phyloP scores from a whole-genome alignment of 768 basidiomycete species.

The Auricularia cornea region DNA sequence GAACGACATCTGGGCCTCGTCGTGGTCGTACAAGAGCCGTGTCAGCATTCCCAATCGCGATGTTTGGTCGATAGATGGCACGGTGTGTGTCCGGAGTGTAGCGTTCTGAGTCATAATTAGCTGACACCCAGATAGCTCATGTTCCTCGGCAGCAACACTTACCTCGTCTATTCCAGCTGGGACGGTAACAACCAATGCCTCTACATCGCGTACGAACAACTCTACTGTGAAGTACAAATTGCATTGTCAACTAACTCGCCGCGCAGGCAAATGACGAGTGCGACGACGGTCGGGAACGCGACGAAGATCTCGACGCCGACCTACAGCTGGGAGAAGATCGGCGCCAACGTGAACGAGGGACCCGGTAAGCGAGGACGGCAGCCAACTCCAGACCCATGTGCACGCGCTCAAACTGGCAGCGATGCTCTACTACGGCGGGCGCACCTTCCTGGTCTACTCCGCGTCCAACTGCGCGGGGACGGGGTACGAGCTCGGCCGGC shows the following conservation, averaged over 20 bases:
- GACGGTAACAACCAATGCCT: slow-evolving; percentile 2
- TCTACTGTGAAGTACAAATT: not conserved
- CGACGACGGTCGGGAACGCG: not conserved
- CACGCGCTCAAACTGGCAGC: not conserved
- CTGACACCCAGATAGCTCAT: not conserved
- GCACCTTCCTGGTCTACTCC: slow-evolving; percentile 5
- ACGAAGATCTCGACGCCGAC: not conserved
- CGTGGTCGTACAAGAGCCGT: slow-evolving; percentile 2
- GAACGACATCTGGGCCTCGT: slow-evolving; percentile 3
- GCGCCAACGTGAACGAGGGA: slow-evolving; percentile 3
- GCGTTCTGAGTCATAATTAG: no score
- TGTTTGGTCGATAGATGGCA: slow-evolving; percentile 4
- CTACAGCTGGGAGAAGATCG: not conserved
- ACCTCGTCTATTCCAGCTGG: slow-evolving; percentile 5
- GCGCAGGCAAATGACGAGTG: not conserved
- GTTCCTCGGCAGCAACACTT: slow-evolving; percentile 1
- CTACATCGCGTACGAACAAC: slow-evolving; percentile 4
- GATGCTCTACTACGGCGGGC: slow-evolving; percentile 3
- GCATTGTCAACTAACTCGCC: not conserved
- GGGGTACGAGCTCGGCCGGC: slow-evolving; percentile 4
- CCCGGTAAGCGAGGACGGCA: not conserved
- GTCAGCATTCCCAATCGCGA: slow-evolving; percentile 2
- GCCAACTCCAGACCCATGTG: not conserved
- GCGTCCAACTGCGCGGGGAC: slow-evolving; percentile 4
- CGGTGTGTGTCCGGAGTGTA: not conserved